A percentile compares a stretch with the other conserved stretches of the same genome.
phyloP scores from a whole-genome alignment of 2,329 filamentous ascomycete species.

The Trichophaea hybrida region DNA sequence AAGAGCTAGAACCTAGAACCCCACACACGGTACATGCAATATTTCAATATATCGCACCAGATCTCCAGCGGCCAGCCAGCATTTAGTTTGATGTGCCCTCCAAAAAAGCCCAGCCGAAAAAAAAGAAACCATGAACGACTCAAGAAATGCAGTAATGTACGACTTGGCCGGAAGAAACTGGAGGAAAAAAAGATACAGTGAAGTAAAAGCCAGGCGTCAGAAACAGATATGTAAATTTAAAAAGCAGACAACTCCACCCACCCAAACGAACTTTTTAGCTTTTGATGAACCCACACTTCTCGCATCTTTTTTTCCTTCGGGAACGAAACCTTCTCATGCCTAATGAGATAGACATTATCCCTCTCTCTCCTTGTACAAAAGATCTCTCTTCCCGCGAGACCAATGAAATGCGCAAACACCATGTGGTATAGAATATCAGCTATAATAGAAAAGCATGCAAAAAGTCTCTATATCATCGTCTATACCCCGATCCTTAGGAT shows the following conservation, averaged over 20 bases:
- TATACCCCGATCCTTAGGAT: background rate
- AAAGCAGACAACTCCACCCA: slow-evolving; percentile 22
- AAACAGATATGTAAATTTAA: background rate
- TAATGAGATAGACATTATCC: background rate
- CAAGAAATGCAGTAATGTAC: too few species aligned
- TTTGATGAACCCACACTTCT: background rate
- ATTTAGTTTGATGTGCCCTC: too few species aligned
- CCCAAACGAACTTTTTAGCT: slow-evolving; percentile 1
- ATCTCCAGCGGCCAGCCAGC: too few species aligned
- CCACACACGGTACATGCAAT: too few species aligned
- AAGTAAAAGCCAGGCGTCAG: too few species aligned
- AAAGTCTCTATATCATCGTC: background rate
- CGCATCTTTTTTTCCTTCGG: background rate
- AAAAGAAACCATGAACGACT: background rate
- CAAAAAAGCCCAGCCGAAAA: background rate
- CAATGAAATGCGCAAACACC: background rate
- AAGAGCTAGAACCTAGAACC: too few species aligned
- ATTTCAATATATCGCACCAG: too few species aligned
- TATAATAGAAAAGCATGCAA: background rate
- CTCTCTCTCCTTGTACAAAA: background rate
- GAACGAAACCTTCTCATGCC: background rate
- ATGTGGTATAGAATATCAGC: background rate
- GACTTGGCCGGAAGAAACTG: too few species aligned
- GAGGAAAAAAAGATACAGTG: too few species aligned
- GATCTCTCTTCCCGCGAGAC: background rate